Base-by-base conservation (phyloP, 352 stramenopile genomes). In the Saprolegnia diclina region DNA sequence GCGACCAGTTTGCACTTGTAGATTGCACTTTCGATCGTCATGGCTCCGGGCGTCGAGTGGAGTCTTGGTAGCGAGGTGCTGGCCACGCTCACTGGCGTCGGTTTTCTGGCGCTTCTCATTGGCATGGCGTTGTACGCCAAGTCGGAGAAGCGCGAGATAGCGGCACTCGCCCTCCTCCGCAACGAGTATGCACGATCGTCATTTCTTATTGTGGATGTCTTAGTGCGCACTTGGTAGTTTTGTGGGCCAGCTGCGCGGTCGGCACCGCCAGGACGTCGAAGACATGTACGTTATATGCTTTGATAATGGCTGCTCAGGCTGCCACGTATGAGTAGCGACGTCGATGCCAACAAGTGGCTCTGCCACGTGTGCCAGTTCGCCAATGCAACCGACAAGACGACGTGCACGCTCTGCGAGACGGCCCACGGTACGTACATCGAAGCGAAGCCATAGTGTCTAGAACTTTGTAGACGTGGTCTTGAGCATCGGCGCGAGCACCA, bases 121-220 rank as follows among this genome's bases (percentile, higher is more conserved):
- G 21, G 22, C n/a, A 4, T 52, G 18, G 21, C 22, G 10, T 11
- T 56, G 16, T 37, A 29, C 42, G 42, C 42, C 42, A 48, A 48
- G 18, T n/a, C 13, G 13, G 42, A 48, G 18, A 14, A 48, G 42
- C 42, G 42, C 42, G 42, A 48, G 18, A 14, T 14, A 3, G 42
- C 54, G 7, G 16, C 35, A 4, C 4, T 46, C 55, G 16, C 32
- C 14, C 56, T 66, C 11, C 40, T 66, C 11, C 57, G 37, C 40
- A 66, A 66, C 44, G 57, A 66, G 57, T 66, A 10, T n/a, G n/a
- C n/a, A n/a, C n/a, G n/a, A n/a, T n/a, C n/a, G n/a, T 40, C 37
- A 13, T 44, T 45, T 32, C 35, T 26, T 55, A 3, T 40, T 5
- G 6, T 29, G 35, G 4, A 22, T 18, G 13, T 24, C 16, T 19